Evolutionary conservation across 768 basidiomycete genomes (phyloP), one percentile per base, ranked within the genome.

Genomic region (Tephrocybe sp.): DNA sequence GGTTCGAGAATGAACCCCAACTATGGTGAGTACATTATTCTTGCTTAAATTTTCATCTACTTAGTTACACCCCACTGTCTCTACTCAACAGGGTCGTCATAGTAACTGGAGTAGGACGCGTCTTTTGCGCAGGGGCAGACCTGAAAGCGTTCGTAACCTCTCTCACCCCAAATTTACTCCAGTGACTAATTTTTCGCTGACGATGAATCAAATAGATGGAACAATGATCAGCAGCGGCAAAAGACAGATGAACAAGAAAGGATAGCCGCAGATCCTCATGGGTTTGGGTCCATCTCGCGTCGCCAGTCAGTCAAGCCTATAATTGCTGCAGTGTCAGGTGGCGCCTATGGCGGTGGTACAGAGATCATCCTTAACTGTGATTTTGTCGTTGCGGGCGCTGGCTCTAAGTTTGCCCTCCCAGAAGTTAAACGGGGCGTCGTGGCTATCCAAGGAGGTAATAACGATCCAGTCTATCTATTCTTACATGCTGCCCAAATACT

Each of bases 41-140:
- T 51, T 6, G 7, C 20, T n/a, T 13, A 32, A 11, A 23, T 52
- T 38, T 13, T 45, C 35, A 26, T 22, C 14, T 45, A 16, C 38
- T 22, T 23, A 3, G 6, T n/a, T 41, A 49, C 52, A 31, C 46
- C 49, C 39, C 42, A 44, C 48, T n/a, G 51, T 39, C 36, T 39
- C 40, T 47, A 26, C 51, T 39, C 22, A 47, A 32, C 62, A 91
- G 89, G 89, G 85, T 87, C 9, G 79, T 75, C 33, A 74, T 92
- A 57, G 63, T 92, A 42, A 91, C 89, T 42, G 89, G 89, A 19
- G 74, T 78, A 53, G 89, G 89, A 10, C 78, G 82, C 39, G 62
- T 76, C 1, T 92, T 92, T 67, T 90, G 88, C 58, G 87, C 88
- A 13, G 90, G 89, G 13, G 87, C 86, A 34, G 90, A 92, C 65